Evolutionary conservation across 352 stramenopile genomes (phyloP).

Genomic region (Phytopythium delawarense): DNA sequence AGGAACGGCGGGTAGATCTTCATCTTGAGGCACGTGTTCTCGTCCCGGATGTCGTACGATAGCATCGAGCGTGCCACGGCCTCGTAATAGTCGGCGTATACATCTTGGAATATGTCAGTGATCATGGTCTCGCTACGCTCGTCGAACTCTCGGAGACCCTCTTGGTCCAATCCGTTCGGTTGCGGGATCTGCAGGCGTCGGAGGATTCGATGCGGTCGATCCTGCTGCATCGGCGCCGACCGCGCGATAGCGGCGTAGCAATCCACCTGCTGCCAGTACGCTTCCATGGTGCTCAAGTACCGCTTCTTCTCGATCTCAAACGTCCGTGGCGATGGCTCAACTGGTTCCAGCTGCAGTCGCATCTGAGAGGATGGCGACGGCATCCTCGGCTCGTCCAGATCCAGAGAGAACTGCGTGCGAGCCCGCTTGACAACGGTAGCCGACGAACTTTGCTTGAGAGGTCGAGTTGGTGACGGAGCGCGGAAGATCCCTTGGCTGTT

Average conservation of each 20-base stretch:
- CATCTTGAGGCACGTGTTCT: slow-evolving; percentile 54
- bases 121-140: slow-evolving; percentile 66
- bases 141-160: slow-evolving; percentile 47
- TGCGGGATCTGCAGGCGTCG: slow-evolving; percentile 66
- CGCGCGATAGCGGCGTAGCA: slow-evolving; percentile 43
- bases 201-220: slow-evolving; percentile 60
- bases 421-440: slow-evolving; percentile 8
- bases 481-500: slow-evolving; percentile 60
- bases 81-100: slow-evolving; percentile 77
- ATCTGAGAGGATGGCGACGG: slow-evolving; percentile 9
- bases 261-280: slow-evolving; percentile 82
- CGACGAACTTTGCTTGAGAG: slow-evolving; percentile 17
- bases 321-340: slow-evolving; percentile 55
- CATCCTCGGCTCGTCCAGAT: slow-evolving; percentile 21
- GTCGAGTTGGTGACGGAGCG: slow-evolving; percentile 42
- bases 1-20: slow-evolving; percentile 85
- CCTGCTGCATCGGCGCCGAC: slow-evolving; percentile 55
- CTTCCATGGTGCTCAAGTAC: slow-evolving; percentile 78
- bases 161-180: slow-evolving; percentile 34
- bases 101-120: slow-evolving; percentile 67
- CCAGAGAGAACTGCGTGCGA: slow-evolving; percentile 34
- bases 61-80: slow-evolving; percentile 80
- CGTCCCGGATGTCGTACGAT: slow-evolving; percentile 86
- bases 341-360: slow-evolving; percentile 32
- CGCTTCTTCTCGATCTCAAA: slow-evolving; percentile 76